phyloP scores from a whole-genome alignment of 2,329 filamentous ascomycete species.

The Trichoderma lentiforme region DNA sequence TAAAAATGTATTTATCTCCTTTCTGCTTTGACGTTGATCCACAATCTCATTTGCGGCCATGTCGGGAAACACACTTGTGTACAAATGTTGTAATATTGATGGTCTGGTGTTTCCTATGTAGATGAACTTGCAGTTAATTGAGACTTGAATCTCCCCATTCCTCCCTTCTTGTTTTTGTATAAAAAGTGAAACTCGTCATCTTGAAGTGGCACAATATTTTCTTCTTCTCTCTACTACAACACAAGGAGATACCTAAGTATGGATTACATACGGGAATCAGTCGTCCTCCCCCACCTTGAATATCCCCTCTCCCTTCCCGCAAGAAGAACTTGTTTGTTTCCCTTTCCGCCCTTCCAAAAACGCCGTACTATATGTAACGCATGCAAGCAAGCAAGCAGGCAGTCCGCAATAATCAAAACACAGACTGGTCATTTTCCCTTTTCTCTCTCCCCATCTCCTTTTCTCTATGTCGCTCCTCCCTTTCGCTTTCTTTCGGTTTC shows the following conservation, averaged over 20 bases:
- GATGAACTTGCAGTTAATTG: neutral
- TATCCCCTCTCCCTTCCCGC: constrained; percentile 12
- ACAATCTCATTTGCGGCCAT: too few species aligned
- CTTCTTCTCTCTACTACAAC: constrained; percentile 15
- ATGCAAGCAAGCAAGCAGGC: constrained; percentile 34
- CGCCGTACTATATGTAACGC: constrained; percentile 34
- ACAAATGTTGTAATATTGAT: too few species aligned
- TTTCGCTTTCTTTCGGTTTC: neutral
- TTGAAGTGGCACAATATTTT: neutral
- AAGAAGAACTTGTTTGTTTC: constrained; percentile 29
- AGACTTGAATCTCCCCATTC: neutral
- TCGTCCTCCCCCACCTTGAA: constrained; percentile 22
- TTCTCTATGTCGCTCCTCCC: neutral
- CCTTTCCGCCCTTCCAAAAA: constrained; percentile 33
- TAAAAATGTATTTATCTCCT: too few species aligned
- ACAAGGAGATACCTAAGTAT: constrained; percentile 30
- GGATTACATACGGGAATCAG: constrained; percentile 29
- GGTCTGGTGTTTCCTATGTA: too few species aligned
- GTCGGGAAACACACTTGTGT: too few species aligned
- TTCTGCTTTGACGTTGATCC: too few species aligned
- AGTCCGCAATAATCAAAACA: constrained; percentile 34
- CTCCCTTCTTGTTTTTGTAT: neutral
- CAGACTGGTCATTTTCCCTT: constrained; percentile 19
- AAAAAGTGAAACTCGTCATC: neutral
- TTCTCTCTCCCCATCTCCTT: neutral